A percentile compares a stretch with the other conserved stretches of the same genome.
phyloP scores from a whole-genome alignment of 2,329 filamentous ascomycete species.

The Alternaria hordeiaustralica region DNA sequence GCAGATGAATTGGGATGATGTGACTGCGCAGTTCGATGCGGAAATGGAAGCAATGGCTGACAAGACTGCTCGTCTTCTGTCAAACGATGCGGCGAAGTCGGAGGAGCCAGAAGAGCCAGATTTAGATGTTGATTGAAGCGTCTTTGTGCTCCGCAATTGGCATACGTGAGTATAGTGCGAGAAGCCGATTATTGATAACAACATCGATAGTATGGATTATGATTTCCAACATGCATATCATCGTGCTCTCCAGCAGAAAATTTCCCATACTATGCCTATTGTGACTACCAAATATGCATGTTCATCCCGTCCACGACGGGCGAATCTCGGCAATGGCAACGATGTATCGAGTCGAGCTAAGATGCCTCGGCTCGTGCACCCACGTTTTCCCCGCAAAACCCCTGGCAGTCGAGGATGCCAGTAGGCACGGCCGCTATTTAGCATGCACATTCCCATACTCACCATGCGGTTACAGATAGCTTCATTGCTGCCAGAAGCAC shows the following conservation, averaged over 20 bases:
- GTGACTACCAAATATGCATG: background rate
- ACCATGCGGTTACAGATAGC: constrained; percentile 17
- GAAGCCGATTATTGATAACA: background rate
- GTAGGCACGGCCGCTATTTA: constrained; percentile 32
- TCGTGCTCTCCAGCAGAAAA: background rate
- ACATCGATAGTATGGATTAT: background rate
- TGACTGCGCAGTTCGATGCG: background rate
- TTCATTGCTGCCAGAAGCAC: constrained; percentile 1
- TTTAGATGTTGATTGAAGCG: background rate
- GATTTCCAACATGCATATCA: background rate
- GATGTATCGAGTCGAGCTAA: constrained; percentile 19
- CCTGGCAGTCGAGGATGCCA: constrained; percentile 13
- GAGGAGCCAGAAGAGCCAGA: background rate
- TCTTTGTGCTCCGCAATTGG: background rate
- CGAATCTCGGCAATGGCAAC: background rate
- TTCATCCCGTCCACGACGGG: background rate
- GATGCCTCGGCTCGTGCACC: constrained; percentile 27
- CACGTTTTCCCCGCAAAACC: constrained; percentile 25
- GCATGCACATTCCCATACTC: constrained; percentile 30
- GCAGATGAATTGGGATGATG: background rate
- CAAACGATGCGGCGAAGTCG: background rate
- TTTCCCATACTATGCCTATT: background rate
- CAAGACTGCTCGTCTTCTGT: background rate
- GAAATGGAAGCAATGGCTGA: background rate
- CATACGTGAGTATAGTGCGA: background rate